Evolutionary conservation across 2,329 filamentous ascomycete species (phyloP), one percentile per base, ranked within the genome.

Genomic region (Pestalotiopsis sp.): DNA sequence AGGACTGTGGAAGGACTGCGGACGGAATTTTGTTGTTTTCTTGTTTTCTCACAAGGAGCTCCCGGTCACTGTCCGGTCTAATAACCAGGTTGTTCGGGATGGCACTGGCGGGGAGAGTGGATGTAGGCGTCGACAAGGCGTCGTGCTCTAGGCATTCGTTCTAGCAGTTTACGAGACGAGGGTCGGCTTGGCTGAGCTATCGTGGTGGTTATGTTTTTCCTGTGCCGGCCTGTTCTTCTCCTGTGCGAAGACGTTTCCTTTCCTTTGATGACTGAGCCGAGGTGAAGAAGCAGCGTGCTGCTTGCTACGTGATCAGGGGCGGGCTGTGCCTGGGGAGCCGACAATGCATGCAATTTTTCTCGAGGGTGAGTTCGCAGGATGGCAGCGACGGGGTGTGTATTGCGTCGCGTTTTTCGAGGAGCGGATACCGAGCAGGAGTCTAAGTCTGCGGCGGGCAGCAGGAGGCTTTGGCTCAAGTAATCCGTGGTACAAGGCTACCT

Each of bases 81-180:
- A 75, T 76, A 77, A 77, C 76, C 75, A 71, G 70, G 67, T 67
- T 71, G 60, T 30, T 39, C 59, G 44, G 30, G 22, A 64, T 44
- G 5, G 24, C 35, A 48, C n/a, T 48, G 38, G 56, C 56, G 56
- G 56, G 30, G 10, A 14, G 22, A 38, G 56, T 38, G 56, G 56
- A 52, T 52, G 44, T 58, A 24, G 22, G 56, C 22, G 58, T 38
- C 58, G 58, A 20, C 24, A 39, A 39, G n/a, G 30, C 58, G 58
- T 5, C n/a, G 26, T 35, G 26, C 56, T 58, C 22, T 60, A 22
- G n/a, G 30, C 58, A 30, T 14, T 48, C 55, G 56, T 30, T 22
- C 5, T n/a, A 35, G 30, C 30, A 35, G 30, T 35, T 22, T 20
- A 38, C 30, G 24, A 40, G n/a, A 39, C 14, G 44, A 38, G 17